phyloP scores from a whole-genome alignment of 2,329 filamentous ascomycete genomes.

The Leptographium radiaticola region DNA sequence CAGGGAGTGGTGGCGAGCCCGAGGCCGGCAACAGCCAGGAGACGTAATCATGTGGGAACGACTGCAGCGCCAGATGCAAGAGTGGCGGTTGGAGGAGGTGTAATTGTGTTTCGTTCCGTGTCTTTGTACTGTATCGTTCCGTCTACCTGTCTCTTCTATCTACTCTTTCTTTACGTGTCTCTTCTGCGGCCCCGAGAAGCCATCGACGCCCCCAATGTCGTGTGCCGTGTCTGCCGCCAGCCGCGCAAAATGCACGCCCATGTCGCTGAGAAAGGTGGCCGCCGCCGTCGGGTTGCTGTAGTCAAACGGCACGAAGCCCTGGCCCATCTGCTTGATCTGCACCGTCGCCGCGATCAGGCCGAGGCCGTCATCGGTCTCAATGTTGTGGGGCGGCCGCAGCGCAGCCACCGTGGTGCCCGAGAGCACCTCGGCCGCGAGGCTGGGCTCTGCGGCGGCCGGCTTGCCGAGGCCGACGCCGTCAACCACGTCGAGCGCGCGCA shows the following conservation, averaged over 20 bases:
- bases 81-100: too few species aligned
- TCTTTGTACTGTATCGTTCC: too few species aligned
- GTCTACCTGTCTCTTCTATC: too few species aligned
- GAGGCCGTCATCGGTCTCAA: neutral
- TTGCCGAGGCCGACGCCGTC: conserved; percentile 44
- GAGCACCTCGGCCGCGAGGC: conserved; percentile 18
- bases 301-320: neutral
- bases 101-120: too few species aligned
- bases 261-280: neutral
- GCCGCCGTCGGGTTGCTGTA: neutral
- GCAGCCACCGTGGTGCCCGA: conserved; percentile 9
- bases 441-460: conserved; percentile 20
- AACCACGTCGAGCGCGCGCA: conserved; percentile 28
- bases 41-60: too few species aligned
- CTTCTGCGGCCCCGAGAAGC: neutral
- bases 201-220: neutral
- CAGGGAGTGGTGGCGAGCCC: too few species aligned
- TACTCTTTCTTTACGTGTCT: neutral
- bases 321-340: neutral
- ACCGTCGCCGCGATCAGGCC: neutral
- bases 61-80: too few species aligned
- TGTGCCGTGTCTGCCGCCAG: neutral
- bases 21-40: too few species aligned
- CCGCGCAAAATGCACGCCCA: neutral
- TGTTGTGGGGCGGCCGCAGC: neutral